phyloP scores from a whole-genome alignment of 1,284 basidiomycete species.

The Puccinia hordei region DNA sequence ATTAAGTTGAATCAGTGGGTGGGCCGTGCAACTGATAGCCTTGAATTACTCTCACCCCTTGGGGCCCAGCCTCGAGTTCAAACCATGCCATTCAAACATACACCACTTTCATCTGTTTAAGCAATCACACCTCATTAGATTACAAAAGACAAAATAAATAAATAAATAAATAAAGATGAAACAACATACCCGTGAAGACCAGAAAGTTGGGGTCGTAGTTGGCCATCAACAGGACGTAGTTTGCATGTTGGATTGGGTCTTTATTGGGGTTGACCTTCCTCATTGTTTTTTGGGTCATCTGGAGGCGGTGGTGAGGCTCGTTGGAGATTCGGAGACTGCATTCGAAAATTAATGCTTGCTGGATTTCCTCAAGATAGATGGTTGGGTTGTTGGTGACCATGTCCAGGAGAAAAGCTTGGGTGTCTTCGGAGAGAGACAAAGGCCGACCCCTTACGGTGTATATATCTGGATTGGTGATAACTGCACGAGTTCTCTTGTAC shows the following conservation, averaged over 20 bases:
- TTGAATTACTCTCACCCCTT: no score
- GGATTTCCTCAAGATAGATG: background rate
- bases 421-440: background rate
- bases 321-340: background rate
- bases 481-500: background rate
- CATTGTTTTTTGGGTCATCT: background rate
- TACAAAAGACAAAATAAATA: no score
- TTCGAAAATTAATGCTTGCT: background rate
- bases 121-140: no score
- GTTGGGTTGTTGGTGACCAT: background rate
- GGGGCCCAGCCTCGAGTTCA: no score
- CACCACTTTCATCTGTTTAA: no score
- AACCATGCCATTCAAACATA: no score
- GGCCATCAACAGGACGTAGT: background rate
- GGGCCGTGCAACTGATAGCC: no score
- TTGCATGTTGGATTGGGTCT: background rate
- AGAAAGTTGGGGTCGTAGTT: background rate
- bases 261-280: background rate
- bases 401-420: background rate
- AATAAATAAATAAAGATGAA: no score
- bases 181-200: background rate
- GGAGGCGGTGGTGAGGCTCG: background rate
- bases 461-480: background rate
- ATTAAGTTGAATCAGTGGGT: no score
- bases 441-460: background rate